Conservation (phyloP, 352 stramenopile species). For the Pythium sp. region DNA sequence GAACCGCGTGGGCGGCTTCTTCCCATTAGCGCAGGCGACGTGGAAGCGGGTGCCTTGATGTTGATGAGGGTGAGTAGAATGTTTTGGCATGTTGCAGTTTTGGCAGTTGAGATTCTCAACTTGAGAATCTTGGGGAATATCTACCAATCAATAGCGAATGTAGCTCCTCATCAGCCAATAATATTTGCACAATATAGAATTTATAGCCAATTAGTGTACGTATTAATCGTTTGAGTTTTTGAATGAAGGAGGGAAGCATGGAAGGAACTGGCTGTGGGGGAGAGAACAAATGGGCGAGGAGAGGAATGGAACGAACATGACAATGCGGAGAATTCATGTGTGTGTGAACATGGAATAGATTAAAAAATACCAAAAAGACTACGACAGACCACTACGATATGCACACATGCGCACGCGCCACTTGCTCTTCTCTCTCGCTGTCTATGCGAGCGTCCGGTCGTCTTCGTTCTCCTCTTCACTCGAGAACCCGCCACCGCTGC, state of each 20-base stretch:
- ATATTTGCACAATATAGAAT: too few species aligned
- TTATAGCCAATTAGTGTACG: neutral
- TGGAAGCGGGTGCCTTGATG: slow-evolving; percentile 1
- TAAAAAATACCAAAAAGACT: slow-evolving; percentile 10
- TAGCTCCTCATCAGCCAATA: too few species aligned
- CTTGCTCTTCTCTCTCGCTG: neutral
- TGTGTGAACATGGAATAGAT: slow-evolving; percentile 9
- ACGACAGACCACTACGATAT: slow-evolving; percentile 10
- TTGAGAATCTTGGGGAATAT: neutral
- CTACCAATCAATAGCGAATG: neutral
- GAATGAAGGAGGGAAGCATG: slow-evolving; percentile 5
- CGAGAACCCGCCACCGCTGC: slow-evolving; percentile 13
- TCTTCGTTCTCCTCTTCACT: slow-evolving; percentile 15
- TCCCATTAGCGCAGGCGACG: neutral
- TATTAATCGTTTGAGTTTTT: neutral
- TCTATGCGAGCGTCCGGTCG: slow-evolving; percentile 9
- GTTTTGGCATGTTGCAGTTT: neutral
- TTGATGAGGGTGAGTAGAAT: too few species aligned
- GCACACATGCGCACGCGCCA: neutral
- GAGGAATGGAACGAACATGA: neutral
- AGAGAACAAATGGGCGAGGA: neutral
- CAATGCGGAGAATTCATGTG: neutral
- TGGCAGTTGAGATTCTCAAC: neutral
- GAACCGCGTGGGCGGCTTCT: slow-evolving; percentile 12
- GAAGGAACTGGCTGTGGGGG: neutral